Percentiles rank a stretch among this genome's conserved stretches.
Evolutionary conservation across 2,329 filamentous ascomycete genomes (phyloP).

Genomic region (Cercospora sojina): DNA sequence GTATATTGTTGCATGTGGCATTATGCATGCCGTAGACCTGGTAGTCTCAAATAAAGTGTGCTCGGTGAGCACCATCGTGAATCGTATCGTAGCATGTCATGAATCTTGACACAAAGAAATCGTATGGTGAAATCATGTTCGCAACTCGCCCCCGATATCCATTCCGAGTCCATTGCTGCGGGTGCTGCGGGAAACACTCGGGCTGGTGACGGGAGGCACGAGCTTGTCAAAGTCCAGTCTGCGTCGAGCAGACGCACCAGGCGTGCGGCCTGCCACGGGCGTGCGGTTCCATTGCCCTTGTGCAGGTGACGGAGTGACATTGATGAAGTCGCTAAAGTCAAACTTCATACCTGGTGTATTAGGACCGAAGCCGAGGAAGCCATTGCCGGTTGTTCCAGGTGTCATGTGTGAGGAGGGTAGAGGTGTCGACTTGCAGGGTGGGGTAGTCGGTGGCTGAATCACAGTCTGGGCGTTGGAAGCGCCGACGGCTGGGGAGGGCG

Average conservation of each 20-base stretch:
- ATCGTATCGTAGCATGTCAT: conserved; percentile 19
- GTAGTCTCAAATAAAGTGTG: conserved; percentile 1
- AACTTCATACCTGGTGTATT: conserved; percentile 81
- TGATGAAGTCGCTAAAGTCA: conserved; percentile 95
- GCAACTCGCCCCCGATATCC: conserved; percentile 64
- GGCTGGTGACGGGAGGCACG: conserved; percentile 54
- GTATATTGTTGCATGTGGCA: conserved; percentile 14
- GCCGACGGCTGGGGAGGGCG: conserved; percentile 72
- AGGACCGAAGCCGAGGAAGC: conserved; percentile 60
- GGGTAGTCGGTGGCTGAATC: conserved; percentile 53
- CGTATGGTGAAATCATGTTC: conserved; percentile 10
- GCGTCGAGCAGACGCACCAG: conserved; percentile 65
- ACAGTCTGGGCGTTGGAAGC: conserved; percentile 42
- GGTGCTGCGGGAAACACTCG: conserved; percentile 38
- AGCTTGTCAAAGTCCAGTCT: conserved; percentile 80
- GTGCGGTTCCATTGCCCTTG: conserved; percentile 75
- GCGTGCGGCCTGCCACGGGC: conserved; percentile 64
- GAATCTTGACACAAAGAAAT: conserved; percentile 9
- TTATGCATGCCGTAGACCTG: not conserved
- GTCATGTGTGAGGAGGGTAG: conserved; percentile 87
- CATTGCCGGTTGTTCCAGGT: conserved; percentile 61
- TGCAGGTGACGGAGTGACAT: conserved; percentile 92
- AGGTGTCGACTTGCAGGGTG: conserved; percentile 56
- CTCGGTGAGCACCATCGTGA: conserved; percentile 12
- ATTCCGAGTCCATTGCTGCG: conserved; percentile 59